Evolutionary conservation across 2,329 filamentous ascomycete species (phyloP), one percentile per base, ranked within the genome.

Genomic region (Exophiala sp.): DNA sequence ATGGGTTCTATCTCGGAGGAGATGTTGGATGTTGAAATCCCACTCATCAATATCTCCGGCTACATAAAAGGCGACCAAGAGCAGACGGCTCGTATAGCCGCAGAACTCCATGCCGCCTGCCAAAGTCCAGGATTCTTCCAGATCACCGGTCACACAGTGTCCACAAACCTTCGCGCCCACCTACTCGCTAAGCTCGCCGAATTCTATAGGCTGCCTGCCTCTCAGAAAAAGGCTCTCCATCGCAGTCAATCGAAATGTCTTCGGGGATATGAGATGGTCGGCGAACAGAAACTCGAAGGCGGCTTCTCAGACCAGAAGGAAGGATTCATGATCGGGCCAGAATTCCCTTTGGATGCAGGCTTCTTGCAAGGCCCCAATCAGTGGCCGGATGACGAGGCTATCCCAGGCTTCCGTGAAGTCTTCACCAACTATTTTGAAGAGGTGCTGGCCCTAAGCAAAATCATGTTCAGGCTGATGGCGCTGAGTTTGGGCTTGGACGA

Each of bases 21-120:
- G 0, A 76, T 86, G 62, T 80, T 85, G 57, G 83, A 85, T 50
- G 79, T 86, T 44, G 92, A 96, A 72, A 86, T 95, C 63, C 40
- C 40, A 10, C 12, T 42, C 5, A 42, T 42, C 11, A 16, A 42
- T 18, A 42, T 42, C 18, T 42, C 40, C 2, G n/a, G n/a, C 40
- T 42, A 42, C 18, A 96, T 94, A 78, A 87, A 88, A n/a, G 84
- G 84, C 40, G 92, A 89, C 18, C 90, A 95, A 63, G 87, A 91
- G 58, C 72, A 97, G 44, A 91, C 91, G 36, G 80, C 90, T 59
- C 79, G 84, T 56, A 78, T 97, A 63, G 84, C 87, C 7, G 91
- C 97, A 68, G 92, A 97, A 63, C 75, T 97, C 3, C 48, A 36
- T 3, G 41, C 47, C 9, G 47, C 47, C 3, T 49, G 47, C 38